Percentiles rank a stretch among this genome's conserved stretches.
Conservation (phyloP, 805 yeast genomes). For the Metschnikowia corniflorae region DNA sequence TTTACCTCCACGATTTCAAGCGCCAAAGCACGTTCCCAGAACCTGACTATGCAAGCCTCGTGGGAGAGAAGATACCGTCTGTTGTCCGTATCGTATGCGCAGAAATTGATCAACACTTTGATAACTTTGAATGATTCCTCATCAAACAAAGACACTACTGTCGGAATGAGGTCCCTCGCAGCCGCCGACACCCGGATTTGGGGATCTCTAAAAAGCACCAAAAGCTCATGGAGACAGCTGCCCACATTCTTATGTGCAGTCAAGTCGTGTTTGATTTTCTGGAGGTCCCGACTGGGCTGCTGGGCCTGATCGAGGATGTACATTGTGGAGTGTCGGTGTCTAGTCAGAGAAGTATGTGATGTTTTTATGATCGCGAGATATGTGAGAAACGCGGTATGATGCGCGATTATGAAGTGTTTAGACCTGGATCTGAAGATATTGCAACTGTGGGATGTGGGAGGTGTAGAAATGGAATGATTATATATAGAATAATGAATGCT, state of each 20-base stretch:
- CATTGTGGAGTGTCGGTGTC: no score
- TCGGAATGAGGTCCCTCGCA: constrained; percentile 9
- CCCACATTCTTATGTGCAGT: background rate
- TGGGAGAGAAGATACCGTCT: constrained; percentile 8
- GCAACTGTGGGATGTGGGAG: no score
- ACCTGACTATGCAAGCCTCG: constrained; percentile 7
- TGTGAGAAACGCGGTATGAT: no score
- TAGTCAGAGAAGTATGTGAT: no score
- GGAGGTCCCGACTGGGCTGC: constrained; percentile 1
- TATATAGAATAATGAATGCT: no score
- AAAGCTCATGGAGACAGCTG: constrained; percentile 8
- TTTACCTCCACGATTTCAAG: constrained; percentile 1
- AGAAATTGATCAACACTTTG: constrained; percentile 32
- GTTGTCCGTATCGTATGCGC: constrained; percentile 33
- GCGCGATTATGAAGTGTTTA: no score
- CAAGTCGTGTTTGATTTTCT: constrained; percentile 3
- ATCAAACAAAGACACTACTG: constrained; percentile 9
- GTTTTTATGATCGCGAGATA: no score
- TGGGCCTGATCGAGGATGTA: no score
- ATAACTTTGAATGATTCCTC: constrained; percentile 19
- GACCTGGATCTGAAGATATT: no score
- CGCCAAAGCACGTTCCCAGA: constrained; percentile 10
- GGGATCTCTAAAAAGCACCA: constrained; percentile 21
- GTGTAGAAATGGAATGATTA: no score
- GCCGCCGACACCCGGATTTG: constrained; percentile 14